Conservation (phyloP, 1,139 yeast genomes). For the Blastobotrys buckinghamii region DNA sequence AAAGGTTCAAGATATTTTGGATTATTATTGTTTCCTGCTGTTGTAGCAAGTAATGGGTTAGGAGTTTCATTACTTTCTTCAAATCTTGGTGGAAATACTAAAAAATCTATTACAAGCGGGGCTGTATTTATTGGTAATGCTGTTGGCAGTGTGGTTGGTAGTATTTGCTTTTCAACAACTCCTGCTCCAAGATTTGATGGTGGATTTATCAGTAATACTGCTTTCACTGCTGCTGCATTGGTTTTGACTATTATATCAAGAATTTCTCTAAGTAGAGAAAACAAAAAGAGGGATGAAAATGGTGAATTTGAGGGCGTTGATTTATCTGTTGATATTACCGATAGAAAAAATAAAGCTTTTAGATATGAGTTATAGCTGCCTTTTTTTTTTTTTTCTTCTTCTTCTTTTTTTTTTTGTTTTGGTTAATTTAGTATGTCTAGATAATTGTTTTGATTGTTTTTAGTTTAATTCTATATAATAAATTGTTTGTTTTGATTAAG, state of each 20-base stretch:
- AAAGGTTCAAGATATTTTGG: constrained; percentile 14
- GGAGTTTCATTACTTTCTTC: constrained; percentile 36
- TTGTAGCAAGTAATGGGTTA: constrained; percentile 15
- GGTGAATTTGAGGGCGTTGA: constrained; percentile 14
- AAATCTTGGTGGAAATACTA: constrained; percentile 66
- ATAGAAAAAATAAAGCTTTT: constrained; percentile 52
- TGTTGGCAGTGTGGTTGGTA: constrained; percentile 62
- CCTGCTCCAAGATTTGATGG: constrained; percentile 51
- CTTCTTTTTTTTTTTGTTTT: background rate
- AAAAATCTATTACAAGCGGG: constrained; percentile 56
- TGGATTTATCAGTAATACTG: constrained; percentile 45
- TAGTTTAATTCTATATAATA: no score
- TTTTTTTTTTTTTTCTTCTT: background rate
- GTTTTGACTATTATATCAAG: constrained; percentile 37
- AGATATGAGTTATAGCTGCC: constrained; percentile 37
- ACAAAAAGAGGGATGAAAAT: constrained; percentile 38
- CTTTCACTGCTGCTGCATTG: constrained; percentile 37
- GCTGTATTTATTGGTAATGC: constrained; percentile 55
- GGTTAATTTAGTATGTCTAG: background rate
- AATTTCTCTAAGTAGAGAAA: constrained; percentile 32
- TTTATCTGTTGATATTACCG: constrained; percentile 45
- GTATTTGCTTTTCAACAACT: constrained; percentile 50
- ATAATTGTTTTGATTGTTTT: no score
- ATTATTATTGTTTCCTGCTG: constrained; percentile 12
- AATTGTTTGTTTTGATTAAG: no score